These are phyloP conservation scores for Leucosporidium yakuticum DNA, from an alignment of 768 basidiomycete species.

Conservation along the genomic window DNA sequence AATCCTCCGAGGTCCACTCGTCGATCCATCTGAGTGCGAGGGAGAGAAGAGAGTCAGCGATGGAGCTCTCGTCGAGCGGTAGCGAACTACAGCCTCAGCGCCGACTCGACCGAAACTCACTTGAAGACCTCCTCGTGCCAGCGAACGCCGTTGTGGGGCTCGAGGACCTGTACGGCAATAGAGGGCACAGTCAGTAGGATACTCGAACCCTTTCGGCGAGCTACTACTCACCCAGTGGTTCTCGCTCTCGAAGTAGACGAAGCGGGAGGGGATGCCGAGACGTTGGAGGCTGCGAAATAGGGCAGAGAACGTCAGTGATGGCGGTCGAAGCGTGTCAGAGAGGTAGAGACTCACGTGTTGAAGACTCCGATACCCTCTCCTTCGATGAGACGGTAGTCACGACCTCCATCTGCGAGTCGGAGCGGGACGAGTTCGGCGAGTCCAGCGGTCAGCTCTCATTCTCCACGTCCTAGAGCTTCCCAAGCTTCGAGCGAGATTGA, in stretches of 20 bases:
- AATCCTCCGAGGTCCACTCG: conserved; percentile 41
- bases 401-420: conserved; percentile 28
- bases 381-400: conserved; percentile 35
- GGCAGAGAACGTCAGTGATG: background rate
- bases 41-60: too few relatives aligned
- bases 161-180: conserved; percentile 52
- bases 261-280: conserved; percentile 32
- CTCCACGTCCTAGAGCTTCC: too few relatives aligned
- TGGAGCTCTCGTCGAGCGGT: too few relatives aligned
- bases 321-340: too few relatives aligned
- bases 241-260: conserved; percentile 78
- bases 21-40: conserved; percentile 57
- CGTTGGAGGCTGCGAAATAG: conserved; percentile 28
- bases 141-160: conserved; percentile 47
- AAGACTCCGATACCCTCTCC: conserved; percentile 33
- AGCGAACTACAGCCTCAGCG: too few relatives aligned
- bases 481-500: too few relatives aligned
- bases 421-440: too few relatives aligned
- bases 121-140: conserved; percentile 94
- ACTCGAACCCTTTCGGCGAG: conserved; percentile 61
- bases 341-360: conserved; percentile 24
- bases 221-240: conserved; percentile 84
- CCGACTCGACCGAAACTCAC: too few relatives aligned
- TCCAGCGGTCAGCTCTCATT: background rate
- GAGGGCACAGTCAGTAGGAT: background rate